phyloP scores from a whole-genome alignment of 106 monocot species.

The Dendrobium huoshanense region DNA sequence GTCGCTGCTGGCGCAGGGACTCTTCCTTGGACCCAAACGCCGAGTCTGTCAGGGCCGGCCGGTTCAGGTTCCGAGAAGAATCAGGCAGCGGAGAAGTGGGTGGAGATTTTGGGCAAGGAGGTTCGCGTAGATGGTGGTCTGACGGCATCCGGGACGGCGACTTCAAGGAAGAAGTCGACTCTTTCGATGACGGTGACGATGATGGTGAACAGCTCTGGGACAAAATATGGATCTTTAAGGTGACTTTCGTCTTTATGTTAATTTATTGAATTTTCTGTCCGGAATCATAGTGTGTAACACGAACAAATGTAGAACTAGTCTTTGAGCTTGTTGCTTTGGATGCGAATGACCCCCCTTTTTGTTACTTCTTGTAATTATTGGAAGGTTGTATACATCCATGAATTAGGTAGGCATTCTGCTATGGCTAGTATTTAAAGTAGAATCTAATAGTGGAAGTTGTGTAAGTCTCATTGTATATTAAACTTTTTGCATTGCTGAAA shows the following conservation, averaged over 20 bases:
- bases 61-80: constrained; percentile 21
- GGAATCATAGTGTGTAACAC: too few relatives aligned
- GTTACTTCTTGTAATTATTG: too few relatives aligned
- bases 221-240: constrained; percentile 59
- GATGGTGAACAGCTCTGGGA: constrained; percentile 26
- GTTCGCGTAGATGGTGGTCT: constrained; percentile 38
- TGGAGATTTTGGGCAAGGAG: constrained; percentile 4
- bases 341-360: too few relatives aligned
- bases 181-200: constrained; percentile 24
- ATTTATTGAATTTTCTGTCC: too few relatives aligned
- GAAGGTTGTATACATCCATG: too few relatives aligned
- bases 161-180: constrained; percentile 20
- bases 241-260: neutral
- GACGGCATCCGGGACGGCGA: constrained; percentile 19
- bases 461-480: too few relatives aligned
- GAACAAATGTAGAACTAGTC: too few relatives aligned
- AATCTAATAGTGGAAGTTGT: too few relatives aligned
- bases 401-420: too few relatives aligned
- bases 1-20: constrained; percentile 16
- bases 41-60: constrained; percentile 23
- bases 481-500: too few relatives aligned
- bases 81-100: neutral
- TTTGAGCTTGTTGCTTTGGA: too few relatives aligned
- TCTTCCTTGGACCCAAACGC: constrained; percentile 27
- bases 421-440: too few relatives aligned